Base-by-base conservation (phyloP, 2,329 filamentous ascomycete species). In the Sporothrix curviconia region DNA sequence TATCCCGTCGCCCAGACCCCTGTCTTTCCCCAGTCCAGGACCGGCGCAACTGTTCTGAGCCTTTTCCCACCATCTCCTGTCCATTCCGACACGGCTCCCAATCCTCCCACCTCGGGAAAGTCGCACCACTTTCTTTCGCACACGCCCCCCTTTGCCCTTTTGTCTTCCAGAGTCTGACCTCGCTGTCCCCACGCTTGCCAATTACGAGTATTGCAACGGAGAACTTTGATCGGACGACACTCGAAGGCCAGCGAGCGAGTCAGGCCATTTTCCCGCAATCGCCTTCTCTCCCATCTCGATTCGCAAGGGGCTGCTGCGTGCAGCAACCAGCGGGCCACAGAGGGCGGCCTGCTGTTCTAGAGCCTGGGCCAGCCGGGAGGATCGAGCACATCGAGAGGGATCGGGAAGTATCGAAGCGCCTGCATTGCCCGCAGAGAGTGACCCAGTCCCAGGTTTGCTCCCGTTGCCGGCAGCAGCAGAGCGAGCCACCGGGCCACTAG, bases 181-280 rank as follows among this genome's bases (percentile, higher is more conserved):
- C 14, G 9, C 49, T 11, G 11, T 42, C 28, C 51, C 40, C 17
- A 49, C 43, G 24, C 32, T n/a, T n/a, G n/a, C n/a, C n/a, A n/a
- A 8, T 34, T 34, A 28, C 40, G 17, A 17, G 46, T 24, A 51
- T 25, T 32, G 36, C 17, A 2, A 17, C 32, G 24, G 54, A 25
- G 25, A 36, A 28, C 11, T 22, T 17, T 28, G 25, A 37, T 19
- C 19, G 49, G n/a, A 28, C 7, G 22, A 25, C 15, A 22, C 19
- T 7, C 2, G 15, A 14, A 17, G 19, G 5, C 47, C 25, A 49
- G n/a, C n/a, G 42, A 36, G 19, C 11, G 7, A 32, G 58, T 60
- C 58, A 60, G 55, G 55, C 58, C 58, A 60, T 58, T 60, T 57
- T 39, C 14, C n/a, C n/a, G n/a, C n/a, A n/a, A n/a, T n/a, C n/a